phyloP scores from a whole-genome alignment of 768 basidiomycete genomes.

The Trametes coccinea region DNA sequence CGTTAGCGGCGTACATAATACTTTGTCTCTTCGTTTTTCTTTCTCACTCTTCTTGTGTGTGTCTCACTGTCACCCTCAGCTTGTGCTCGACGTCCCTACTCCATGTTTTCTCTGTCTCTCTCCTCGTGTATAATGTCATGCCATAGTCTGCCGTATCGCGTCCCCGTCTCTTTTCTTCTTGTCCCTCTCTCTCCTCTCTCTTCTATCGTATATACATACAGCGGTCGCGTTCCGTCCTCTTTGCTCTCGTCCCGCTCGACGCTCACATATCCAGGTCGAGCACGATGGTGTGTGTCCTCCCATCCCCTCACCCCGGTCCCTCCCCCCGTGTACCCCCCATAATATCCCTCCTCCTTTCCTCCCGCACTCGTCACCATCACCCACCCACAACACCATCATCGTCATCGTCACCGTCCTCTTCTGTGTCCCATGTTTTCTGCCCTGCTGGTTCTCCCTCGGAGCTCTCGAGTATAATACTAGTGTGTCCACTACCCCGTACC shows the following conservation, averaged over 20 bases:
- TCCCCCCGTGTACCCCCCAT: neutral
- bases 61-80: neutral
- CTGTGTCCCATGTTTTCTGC: neutral
- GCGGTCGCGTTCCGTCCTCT: constrained; percentile 3
- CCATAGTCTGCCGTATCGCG: neutral
- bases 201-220: neutral
- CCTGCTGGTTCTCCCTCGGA: neutral
- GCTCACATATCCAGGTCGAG: constrained; percentile 21
- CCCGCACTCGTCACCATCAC: neutral
- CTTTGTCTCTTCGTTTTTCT: neutral
- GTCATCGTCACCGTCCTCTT: too few species aligned
- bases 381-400: neutral
- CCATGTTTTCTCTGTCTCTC: neutral
- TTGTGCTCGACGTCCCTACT: constrained; percentile 5
- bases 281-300: neutral
- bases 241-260: constrained; percentile 17
- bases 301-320: neutral
- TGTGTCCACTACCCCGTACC: constrained; percentile 1
- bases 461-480: constrained; percentile 12
- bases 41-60: neutral
- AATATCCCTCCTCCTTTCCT: neutral
- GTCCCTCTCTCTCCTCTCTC: too few species aligned
- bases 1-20: constrained; percentile 19
- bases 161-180: neutral
- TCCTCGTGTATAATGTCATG: constrained; percentile 12